Percentiles rank a stretch among this genome's conserved stretches.
Evolutionary conservation across 495 filamentous ascomycete species (phyloP).

Genomic region (Cercophora scortea): DNA sequence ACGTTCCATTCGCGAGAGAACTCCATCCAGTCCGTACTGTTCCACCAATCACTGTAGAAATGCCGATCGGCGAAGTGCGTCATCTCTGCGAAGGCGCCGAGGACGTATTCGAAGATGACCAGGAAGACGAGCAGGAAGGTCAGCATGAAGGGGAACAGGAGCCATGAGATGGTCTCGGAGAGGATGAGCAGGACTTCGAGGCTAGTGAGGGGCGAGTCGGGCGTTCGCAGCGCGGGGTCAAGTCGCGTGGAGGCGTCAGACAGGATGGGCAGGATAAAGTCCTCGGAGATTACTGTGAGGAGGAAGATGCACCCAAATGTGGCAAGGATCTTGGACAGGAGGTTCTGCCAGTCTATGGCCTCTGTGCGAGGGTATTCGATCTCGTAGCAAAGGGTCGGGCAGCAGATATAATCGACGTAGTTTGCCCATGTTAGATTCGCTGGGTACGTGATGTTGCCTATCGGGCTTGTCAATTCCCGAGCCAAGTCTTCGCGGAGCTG

Average conservation of each 20-base stretch:
- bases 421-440: slow-evolving; percentile 76
- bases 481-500: slow-evolving; percentile 81
- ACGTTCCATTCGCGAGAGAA: slow-evolving; percentile 98
- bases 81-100: slow-evolving; percentile 91
- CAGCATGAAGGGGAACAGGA: slow-evolving; percentile 96
- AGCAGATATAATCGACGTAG: slow-evolving; percentile 81
- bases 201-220: slow-evolving; percentile 35
- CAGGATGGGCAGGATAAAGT: slow-evolving; percentile 90
- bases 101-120: slow-evolving; percentile 93
- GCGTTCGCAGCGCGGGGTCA: slow-evolving; percentile 25
- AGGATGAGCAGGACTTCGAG: slow-evolving; percentile 71
- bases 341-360: slow-evolving; percentile 67
- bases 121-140: slow-evolving; percentile 92
- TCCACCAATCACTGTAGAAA: slow-evolving; percentile 98
- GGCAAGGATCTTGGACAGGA: slow-evolving; percentile 78
- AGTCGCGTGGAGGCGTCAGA: slow-evolving; percentile 65
- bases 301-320: slow-evolving; percentile 96
- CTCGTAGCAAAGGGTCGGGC: slow-evolving; percentile 95
- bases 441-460: slow-evolving; percentile 86
- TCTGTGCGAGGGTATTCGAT: slow-evolving; percentile 85
- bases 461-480: slow-evolving; percentile 78
- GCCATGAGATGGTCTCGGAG: slow-evolving; percentile 84
- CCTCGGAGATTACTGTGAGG: slow-evolving; percentile 81
- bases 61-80: slow-evolving; percentile 90
- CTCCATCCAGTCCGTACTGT: slow-evolving; percentile 82